Conservation (phyloP, 2,329 filamentous ascomycete genomes). For the Drechmeria coniospora region DNA sequence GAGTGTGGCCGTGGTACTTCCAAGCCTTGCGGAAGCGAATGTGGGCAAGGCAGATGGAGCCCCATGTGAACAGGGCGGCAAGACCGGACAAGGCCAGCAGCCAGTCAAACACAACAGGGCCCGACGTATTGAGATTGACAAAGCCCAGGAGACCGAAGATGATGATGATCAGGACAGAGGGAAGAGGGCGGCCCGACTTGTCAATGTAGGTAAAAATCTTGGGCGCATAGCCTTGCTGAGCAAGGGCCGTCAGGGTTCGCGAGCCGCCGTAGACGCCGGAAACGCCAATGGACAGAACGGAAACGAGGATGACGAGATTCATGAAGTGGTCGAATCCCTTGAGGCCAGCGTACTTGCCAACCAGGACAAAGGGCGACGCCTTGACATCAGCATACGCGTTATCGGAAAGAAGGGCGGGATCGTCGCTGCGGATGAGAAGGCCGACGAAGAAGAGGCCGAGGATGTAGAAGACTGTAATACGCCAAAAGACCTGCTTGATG, state of each 20-base stretch:
- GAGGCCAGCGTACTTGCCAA: slow-evolving; percentile 29
- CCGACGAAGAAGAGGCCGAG: slow-evolving; percentile 29
- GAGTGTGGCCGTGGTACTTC: slow-evolving; percentile 39
- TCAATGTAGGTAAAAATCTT: slow-evolving; percentile 35
- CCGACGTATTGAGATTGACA: slow-evolving; percentile 25
- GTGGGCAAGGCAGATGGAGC: slow-evolving; percentile 45
- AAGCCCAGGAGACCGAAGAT: slow-evolving; percentile 29
- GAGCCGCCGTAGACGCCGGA: slow-evolving; percentile 36
- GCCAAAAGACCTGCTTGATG: slow-evolving; percentile 52
- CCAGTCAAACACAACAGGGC: slow-evolving; percentile 42
- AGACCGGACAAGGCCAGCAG: slow-evolving; percentile 46
- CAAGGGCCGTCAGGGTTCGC: slow-evolving; percentile 34
- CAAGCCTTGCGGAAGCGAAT: slow-evolving; percentile 50
- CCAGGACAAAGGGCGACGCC: slow-evolving; percentile 32
- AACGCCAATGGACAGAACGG: slow-evolving; percentile 35
- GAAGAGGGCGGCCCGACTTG: slow-evolving; percentile 31
- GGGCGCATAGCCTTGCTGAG: slow-evolving; percentile 35
- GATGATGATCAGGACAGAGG: slow-evolving; percentile 24
- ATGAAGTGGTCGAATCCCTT: slow-evolving; percentile 29
- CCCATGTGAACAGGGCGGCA: slow-evolving; percentile 48
- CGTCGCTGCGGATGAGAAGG: slow-evolving; percentile 24
- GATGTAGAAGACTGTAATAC: slow-evolving; percentile 30
- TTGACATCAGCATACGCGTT: slow-evolving; percentile 13
- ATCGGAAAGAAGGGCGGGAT: slow-evolving; percentile 22
- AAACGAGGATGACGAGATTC: slow-evolving; percentile 35